A percentile compares a stretch with the other conserved stretches of the same genome.
These are phyloP conservation scores for Rutstroemia sp. DNA, from an alignment of 2,329 filamentous ascomycete genomes.

Conservation along the genomic window DNA sequence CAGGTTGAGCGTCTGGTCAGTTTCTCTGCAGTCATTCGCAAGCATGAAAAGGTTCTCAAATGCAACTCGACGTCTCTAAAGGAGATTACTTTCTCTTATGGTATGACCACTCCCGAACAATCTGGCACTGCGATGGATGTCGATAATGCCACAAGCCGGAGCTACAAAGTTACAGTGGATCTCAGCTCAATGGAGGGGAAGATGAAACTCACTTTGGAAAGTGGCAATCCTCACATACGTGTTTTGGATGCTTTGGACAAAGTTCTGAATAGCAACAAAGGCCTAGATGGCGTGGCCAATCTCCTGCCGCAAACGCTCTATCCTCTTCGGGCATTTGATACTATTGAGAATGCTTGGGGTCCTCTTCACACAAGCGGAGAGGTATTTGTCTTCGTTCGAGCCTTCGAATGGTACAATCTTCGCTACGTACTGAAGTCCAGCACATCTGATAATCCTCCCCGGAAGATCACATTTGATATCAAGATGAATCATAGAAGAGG, in stretches of 20 bases:
- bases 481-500: constrained; percentile 42
- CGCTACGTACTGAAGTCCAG: constrained; percentile 39
- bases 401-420: constrained; percentile 50
- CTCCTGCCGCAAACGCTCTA: constrained; percentile 55
- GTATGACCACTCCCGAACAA: constrained; percentile 21
- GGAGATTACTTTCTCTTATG: constrained; percentile 64
- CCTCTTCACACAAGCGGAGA: constrained; percentile 35
- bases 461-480: constrained; percentile 44
- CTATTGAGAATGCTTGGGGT: constrained; percentile 50
- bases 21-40: constrained; percentile 59
- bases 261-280: constrained; percentile 45
- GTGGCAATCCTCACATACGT: constrained; percentile 60
- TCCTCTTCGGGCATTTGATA: constrained; percentile 53
- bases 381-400: constrained; percentile 45
- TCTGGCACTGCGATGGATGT: constrained; percentile 14
- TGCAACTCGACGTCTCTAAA: constrained; percentile 54
- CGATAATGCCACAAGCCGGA: constrained; percentile 10
- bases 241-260: constrained; percentile 51
- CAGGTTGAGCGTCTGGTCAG: constrained; percentile 63
- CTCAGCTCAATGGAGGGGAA: constrained; percentile 40
- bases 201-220: constrained; percentile 53
- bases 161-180: constrained; percentile 50
- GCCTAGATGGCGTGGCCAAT: constrained; percentile 46
- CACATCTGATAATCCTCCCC: constrained; percentile 24
- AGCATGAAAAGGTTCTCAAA: constrained; percentile 45